These are phyloP conservation scores for Elsinoe fawcettii DNA, from an alignment of 2,329 filamentous ascomycete species.

Conservation along the genomic window DNA sequence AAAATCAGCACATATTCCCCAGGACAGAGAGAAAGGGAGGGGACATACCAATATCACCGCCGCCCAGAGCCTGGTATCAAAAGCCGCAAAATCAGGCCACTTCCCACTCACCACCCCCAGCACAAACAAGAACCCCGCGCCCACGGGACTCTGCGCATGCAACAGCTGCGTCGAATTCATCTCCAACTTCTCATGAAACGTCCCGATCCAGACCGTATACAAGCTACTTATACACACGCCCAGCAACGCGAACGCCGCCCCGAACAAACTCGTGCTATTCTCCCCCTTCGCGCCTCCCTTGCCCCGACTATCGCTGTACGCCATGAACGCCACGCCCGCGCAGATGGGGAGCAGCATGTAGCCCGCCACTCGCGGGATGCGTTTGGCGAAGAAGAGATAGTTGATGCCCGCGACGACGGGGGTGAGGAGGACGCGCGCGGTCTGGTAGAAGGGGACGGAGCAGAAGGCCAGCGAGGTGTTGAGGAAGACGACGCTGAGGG, in stretches of 20 bases:
- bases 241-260: constrained; percentile 55
- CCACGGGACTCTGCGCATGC: constrained; percentile 59
- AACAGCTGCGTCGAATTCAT: constrained; percentile 63
- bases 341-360: constrained; percentile 53
- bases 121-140: constrained; percentile 55
- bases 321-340: constrained; percentile 56
- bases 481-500: constrained; percentile 60
- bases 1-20: not conserved
- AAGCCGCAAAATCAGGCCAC: constrained; percentile 51
- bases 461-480: constrained; percentile 62
- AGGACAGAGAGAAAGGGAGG: not conserved
- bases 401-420: constrained; percentile 60
- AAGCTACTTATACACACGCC: constrained; percentile 60
- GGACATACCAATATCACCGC: constrained; percentile 49
- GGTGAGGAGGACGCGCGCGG: constrained; percentile 59
- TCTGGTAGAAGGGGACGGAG: constrained; percentile 62
- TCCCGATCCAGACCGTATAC: constrained; percentile 62
- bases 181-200: constrained; percentile 57
- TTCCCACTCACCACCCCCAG: constrained; percentile 59
- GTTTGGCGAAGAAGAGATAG: constrained; percentile 51
- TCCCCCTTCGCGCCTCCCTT: constrained; percentile 35
- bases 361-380: constrained; percentile 48
- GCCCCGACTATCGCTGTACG: constrained; percentile 56
- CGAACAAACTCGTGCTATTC: constrained; percentile 51
- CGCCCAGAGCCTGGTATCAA: constrained; percentile 33